Base-by-base conservation (phyloP, 1,284 basidiomycete genomes). In the Trichosporon ovoides region DNA sequence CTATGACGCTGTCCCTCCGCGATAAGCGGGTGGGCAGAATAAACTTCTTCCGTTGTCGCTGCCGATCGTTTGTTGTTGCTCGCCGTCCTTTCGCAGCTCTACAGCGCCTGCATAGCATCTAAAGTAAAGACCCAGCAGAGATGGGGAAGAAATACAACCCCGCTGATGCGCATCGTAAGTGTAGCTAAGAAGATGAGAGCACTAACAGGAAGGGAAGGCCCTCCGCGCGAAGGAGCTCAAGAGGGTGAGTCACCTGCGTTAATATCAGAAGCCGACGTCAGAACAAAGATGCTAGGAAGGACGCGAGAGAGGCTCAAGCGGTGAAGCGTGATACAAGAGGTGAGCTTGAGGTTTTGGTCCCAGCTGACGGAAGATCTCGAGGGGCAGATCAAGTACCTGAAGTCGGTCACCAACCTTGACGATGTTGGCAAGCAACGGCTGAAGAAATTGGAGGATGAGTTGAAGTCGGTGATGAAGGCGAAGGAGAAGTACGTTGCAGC, bases 401-500 rank as follows among this genome's bases (percentile, higher is more conserved):
- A 73, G 28, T 57, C 59, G 18, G 10, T 43, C 28, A 62, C 61
- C 28, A 67, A 67, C 13, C 70, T 68, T 18, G 59, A 68, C 31
- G 66, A 69, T 14, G 60, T 63, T 6, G 71, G 70, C 33, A 71
- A 74, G 59, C 66, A 73, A 9, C 68, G 71, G 4, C 61, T 79
- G 13, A 50, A 57, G 16, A 83, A 85, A 40, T 82, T 93, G 54
- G 87, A 88, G 68, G 72, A 78, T n/a, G 91, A 96, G 67, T 76
- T 95, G 16, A 82, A 85, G 62, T 85, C 85, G 58, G 85, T 93
- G 57, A 85, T 83, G 71, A 84, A 85, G 74, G 87, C 88, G 75
- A 96, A 96, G 72, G 87, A 88, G 40, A 89, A 91, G 71, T 95
- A 92, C 76, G 85, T 97, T 57, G 82, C 83, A 49, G 90, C 91